Conservation (phyloP, 2,329 filamentous ascomycete species). For the Cercospora sojina region DNA sequence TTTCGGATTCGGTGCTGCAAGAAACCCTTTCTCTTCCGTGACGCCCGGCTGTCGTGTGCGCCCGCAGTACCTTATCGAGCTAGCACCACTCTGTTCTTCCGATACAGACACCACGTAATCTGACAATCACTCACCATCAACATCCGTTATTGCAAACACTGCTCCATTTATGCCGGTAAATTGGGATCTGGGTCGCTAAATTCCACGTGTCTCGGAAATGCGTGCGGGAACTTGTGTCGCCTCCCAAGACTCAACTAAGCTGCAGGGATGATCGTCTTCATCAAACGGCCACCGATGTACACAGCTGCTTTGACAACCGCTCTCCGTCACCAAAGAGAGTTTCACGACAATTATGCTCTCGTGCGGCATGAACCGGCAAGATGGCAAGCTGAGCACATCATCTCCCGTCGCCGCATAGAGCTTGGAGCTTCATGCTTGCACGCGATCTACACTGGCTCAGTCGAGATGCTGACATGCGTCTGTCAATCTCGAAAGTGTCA, state of each 20-base stretch:
- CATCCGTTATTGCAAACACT: background rate
- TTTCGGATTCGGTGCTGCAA: constrained; percentile 12
- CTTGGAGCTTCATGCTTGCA: background rate
- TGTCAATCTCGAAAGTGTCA: background rate
- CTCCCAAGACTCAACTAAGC: constrained; percentile 2
- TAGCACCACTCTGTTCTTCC: background rate
- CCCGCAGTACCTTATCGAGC: background rate
- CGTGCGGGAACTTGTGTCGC: constrained; percentile 7
- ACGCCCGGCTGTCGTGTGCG: background rate
- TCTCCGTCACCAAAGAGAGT: background rate
- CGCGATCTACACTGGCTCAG: background rate
- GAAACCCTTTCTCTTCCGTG: background rate
- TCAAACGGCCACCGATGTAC: constrained; percentile 2
- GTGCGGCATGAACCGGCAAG: background rate
- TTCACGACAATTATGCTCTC: background rate
- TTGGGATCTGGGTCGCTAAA: background rate
- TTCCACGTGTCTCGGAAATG: constrained; percentile 13
- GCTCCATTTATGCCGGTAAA: background rate
- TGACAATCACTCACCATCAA: background rate
- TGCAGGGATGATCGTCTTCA: constrained; percentile 7
- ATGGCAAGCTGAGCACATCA: background rate
- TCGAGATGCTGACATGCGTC: background rate
- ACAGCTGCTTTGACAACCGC: background rate
- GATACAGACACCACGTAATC: background rate
- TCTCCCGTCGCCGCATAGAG: background rate